A percentile compares a stretch with the other conserved stretches of the same genome.
These are phyloP conservation scores for Aspergillus hiratsukae DNA, from an alignment of 2,329 filamentous ascomycete genomes.

Conservation along the genomic window DNA sequence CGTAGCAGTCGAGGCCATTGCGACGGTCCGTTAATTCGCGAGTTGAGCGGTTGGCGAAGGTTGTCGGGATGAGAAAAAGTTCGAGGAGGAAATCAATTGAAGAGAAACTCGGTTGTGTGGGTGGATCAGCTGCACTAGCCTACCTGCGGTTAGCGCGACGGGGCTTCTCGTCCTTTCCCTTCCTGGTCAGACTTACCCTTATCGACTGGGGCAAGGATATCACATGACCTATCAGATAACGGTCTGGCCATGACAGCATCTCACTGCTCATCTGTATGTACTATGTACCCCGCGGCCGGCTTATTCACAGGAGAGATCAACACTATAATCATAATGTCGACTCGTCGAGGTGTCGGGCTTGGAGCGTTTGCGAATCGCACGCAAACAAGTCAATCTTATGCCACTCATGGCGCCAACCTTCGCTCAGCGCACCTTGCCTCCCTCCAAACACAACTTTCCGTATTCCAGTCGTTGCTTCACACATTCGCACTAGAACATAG, in stretches of 20 bases:
- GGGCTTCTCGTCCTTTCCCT: background rate
- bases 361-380: slow-evolving; percentile 83
- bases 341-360: slow-evolving; percentile 69
- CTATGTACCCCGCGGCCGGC: background rate
- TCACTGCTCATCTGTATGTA: too few species aligned
- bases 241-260: background rate
- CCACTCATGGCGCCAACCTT: slow-evolving; percentile 81
- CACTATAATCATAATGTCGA: slow-evolving; percentile 33
- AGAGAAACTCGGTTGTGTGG: slow-evolving; percentile 35
- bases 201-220: slow-evolving; percentile 19
- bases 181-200: slow-evolving; percentile 20
- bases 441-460: slow-evolving; percentile 85
- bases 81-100: slow-evolving; percentile 14
- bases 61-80: slow-evolving; percentile 30
- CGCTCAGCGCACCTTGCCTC: slow-evolving; percentile 78
- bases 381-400: slow-evolving; percentile 83
- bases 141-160: slow-evolving; percentile 3
- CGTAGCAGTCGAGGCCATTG: slow-evolving; percentile 61
- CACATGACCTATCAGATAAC: slow-evolving; percentile 17
- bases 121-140: slow-evolving; percentile 20
- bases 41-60: slow-evolving; percentile 34
- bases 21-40: slow-evolving; percentile 45
- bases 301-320: background rate
- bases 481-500: slow-evolving; percentile 93
- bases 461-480: slow-evolving; percentile 92